These are phyloP conservation scores for Synchytrium microbalum DNA, from an alignment of 371 early-diverging fungal species.

Conservation along the genomic window DNA sequence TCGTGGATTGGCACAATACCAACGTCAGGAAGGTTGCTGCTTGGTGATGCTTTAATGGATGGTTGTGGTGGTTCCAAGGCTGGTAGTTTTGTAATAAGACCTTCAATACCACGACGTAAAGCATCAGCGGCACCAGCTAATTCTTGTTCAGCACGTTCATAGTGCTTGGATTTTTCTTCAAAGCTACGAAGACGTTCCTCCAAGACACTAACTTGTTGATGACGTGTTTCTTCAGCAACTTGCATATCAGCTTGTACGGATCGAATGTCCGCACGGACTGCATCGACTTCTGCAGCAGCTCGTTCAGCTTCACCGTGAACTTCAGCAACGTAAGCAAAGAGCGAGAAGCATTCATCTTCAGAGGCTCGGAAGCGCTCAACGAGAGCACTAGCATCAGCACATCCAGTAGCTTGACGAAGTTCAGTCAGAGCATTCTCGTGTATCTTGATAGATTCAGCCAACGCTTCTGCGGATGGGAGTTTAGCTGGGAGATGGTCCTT, in stretches of 20 bases:
- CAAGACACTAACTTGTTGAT: neutral
- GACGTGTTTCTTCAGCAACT: neutral
- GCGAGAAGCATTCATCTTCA: conserved; percentile 52
- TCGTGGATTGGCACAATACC: neutral
- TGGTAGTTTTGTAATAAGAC: neutral
- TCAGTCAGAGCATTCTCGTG: conserved; percentile 41
- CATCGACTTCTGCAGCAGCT: neutral
- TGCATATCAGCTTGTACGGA: neutral
- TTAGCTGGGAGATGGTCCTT: conserved; percentile 29
- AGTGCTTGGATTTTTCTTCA: neutral
- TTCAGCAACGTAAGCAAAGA: conserved; percentile 55
- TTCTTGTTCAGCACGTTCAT: neutral
- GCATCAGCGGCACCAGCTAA: neutral
- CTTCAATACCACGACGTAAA: neutral
- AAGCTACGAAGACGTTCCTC: neutral
- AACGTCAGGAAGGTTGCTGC: neutral
- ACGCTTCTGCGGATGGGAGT: conserved; percentile 38
- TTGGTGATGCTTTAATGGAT: neutral
- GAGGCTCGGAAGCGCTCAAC: conserved; percentile 44
- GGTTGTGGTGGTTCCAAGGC: neutral
- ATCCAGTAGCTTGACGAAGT: conserved; percentile 42
- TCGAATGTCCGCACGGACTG: neutral
- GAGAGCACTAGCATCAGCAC: conserved; percentile 38
- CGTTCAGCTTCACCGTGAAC: conserved; percentile 47
- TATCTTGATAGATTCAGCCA: conserved; percentile 35